Percentiles rank a stretch among this genome's conserved stretches.
These are phyloP conservation scores for Trichoderma pleuroti DNA, from an alignment of 2,329 filamentous ascomycete genomes.

Conservation along the genomic window DNA sequence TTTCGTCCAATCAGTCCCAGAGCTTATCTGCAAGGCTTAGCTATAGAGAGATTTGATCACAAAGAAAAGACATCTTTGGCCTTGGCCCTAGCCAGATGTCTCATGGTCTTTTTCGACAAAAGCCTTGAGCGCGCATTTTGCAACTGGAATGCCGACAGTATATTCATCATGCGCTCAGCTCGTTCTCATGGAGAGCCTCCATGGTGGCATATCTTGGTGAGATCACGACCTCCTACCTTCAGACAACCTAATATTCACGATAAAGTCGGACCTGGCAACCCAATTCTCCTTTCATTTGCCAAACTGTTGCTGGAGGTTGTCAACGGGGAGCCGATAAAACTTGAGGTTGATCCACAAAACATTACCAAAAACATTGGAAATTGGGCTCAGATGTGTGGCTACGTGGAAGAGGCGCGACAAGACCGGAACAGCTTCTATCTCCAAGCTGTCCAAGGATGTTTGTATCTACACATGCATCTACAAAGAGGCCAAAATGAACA, in stretches of 20 bases:
- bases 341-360: neutral
- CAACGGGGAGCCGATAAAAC: constrained; percentile 6
- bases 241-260: neutral
- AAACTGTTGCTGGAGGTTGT: constrained; percentile 15
- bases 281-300: constrained; percentile 13
- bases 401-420: constrained; percentile 4
- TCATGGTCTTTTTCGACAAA: constrained; percentile 16
- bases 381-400: constrained; percentile 13
- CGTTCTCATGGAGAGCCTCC: neutral
- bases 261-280: constrained; percentile 10
- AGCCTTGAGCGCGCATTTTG: constrained; percentile 12
- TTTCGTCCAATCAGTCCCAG: constrained; percentile 8
- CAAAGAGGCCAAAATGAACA: neutral
- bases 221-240: neutral
- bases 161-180: constrained; percentile 9
- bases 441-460: constrained; percentile 10
- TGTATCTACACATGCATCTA: constrained; percentile 9
- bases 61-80: constrained; percentile 13
- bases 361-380: neutral
- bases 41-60: constrained; percentile 5
- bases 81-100: constrained; percentile 3
- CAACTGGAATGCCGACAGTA: constrained; percentile 3
- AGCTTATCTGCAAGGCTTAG: neutral
- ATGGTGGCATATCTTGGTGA: constrained; percentile 2
- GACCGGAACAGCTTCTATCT: constrained; percentile 15